These are phyloP conservation scores for Hypoxylon sp. DNA, from an alignment of 2,329 filamentous ascomycete genomes.

Conservation along the genomic window DNA sequence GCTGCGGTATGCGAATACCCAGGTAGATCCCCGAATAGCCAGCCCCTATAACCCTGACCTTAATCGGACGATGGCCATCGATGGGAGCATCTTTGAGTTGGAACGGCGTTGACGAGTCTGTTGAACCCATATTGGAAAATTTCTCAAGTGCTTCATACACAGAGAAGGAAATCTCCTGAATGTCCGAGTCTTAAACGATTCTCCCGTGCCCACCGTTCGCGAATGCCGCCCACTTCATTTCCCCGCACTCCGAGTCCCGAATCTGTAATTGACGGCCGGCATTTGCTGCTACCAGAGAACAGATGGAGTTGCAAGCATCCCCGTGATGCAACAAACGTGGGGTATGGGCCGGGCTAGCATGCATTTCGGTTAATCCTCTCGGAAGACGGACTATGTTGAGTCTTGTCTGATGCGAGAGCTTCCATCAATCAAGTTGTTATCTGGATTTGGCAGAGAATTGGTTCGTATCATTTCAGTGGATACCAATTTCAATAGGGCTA, in stretches of 20 bases:
- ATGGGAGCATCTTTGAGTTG: conserved; percentile 48
- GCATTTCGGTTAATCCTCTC: conserved; percentile 23
- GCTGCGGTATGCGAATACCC: conserved; percentile 53
- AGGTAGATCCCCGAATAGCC: conserved; percentile 54
- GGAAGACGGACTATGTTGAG: neutral
- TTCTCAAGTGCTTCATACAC: neutral
- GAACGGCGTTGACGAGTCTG: conserved; percentile 30
- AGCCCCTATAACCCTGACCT: conserved; percentile 54
- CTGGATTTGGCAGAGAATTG: too few relatives aligned
- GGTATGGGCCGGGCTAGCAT: conserved; percentile 21
- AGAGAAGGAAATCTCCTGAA: neutral
- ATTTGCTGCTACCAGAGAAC: conserved; percentile 22
- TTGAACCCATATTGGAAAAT: conserved; percentile 24
- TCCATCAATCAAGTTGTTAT: too few relatives aligned
- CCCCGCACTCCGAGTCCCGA: conserved; percentile 31
- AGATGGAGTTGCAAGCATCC: neutral
- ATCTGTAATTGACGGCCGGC: conserved; percentile 14
- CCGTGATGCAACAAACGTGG: conserved; percentile 15
- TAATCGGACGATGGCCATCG: conserved; percentile 51
- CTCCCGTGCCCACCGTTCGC: conserved; percentile 1
- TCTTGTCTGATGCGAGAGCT: neutral
- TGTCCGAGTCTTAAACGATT: neutral
- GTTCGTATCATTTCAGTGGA: too few relatives aligned
- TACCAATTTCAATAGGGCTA: too few relatives aligned
- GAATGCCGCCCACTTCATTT: conserved; percentile 10